Evolutionary conservation across 2,329 filamentous ascomycete species (phyloP).

Genomic region (Beauveria sp.): DNA sequence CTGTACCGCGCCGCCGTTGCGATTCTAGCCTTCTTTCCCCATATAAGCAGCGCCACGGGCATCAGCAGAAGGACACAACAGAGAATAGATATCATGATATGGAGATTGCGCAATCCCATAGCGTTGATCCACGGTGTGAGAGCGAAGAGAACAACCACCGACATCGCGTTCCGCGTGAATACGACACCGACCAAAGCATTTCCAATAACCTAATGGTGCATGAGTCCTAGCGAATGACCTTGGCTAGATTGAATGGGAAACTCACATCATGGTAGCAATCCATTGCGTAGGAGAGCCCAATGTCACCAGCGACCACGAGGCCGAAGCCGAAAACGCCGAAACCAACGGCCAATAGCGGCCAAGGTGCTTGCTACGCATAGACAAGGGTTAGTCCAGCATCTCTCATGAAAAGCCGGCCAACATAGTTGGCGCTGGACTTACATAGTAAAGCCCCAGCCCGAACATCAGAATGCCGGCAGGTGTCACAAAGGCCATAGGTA

Average conservation of each 20-base stretch:
- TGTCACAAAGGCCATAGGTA: slow-evolving; percentile 21
- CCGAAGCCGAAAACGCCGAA: slow-evolving; percentile 30
- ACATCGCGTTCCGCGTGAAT: slow-evolving; percentile 18
- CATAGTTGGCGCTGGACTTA: slow-evolving; percentile 13
- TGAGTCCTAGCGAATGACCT: neutral
- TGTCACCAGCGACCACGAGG: slow-evolving; percentile 24
- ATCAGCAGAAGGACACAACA: slow-evolving; percentile 8
- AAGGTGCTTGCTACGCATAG: slow-evolving; percentile 24
- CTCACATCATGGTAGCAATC: slow-evolving; percentile 29
- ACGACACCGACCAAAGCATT: slow-evolving; percentile 19
- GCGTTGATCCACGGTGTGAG: slow-evolving; percentile 18
- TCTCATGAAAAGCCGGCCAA: no score
- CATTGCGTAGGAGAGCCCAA: slow-evolving; percentile 27
- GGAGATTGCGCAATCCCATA: slow-evolving; percentile 16
- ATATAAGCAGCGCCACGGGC: slow-evolving; percentile 9
- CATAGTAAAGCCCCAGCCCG: slow-evolving; percentile 24
- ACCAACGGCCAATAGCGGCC: slow-evolving; percentile 29
- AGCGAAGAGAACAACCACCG: slow-evolving; percentile 16
- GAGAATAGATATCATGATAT: slow-evolving; percentile 12
- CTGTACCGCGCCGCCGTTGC: slow-evolving; percentile 11
- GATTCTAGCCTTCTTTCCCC: slow-evolving; percentile 13
- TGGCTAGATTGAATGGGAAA: neutral
- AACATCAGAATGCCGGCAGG: slow-evolving; percentile 29
- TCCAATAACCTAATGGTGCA: slow-evolving; percentile 16
- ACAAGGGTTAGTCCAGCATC: neutral